Conservation (phyloP, 1,139 yeast species). For the Kurtzmaniella quercitrusa region DNA sequence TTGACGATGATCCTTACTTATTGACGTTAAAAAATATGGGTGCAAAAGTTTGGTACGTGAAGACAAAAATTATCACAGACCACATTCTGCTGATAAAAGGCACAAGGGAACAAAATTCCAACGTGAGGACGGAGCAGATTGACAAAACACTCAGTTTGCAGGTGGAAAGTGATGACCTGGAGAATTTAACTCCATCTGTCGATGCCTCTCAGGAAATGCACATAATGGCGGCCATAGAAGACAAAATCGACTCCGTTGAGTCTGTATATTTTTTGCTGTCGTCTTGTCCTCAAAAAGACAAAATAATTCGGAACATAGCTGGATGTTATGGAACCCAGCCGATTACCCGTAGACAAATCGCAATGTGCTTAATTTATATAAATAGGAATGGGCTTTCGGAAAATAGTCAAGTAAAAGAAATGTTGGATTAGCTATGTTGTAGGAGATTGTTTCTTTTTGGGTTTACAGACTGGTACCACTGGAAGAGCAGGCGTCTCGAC, state of each 20-base stretch:
- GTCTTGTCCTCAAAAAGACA: neutral
- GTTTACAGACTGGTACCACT: neutral
- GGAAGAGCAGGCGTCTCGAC: neutral
- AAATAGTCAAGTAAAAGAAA: neutral
- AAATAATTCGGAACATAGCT: constrained; percentile 2
- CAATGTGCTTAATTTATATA: constrained; percentile 3
- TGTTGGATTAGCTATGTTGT: neutral
- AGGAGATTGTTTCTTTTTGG: neutral
- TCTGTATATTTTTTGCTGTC: neutral
- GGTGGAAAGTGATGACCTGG: too few relatives aligned
- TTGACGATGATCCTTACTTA: constrained; percentile 1
- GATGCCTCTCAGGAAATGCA: neutral
- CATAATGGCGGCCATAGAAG: neutral
- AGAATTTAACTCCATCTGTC: too few relatives aligned
- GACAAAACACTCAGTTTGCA: too few relatives aligned
- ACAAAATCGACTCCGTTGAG: neutral
- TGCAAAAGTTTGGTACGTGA: constrained; percentile 1
- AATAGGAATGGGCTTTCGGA: constrained; percentile 2
- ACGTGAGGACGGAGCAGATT: too few relatives aligned
- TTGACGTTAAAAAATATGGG: constrained; percentile 5
- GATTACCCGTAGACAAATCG: constrained; percentile 4
- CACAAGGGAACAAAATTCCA: too few relatives aligned
- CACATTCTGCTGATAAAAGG: too few relatives aligned
- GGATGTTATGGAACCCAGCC: constrained; percentile 7
- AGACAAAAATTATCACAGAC: neutral